These are phyloP conservation scores for Trichoderma lentiforme DNA, from an alignment of 2,329 filamentous ascomycete species.

Conservation along the genomic window DNA sequence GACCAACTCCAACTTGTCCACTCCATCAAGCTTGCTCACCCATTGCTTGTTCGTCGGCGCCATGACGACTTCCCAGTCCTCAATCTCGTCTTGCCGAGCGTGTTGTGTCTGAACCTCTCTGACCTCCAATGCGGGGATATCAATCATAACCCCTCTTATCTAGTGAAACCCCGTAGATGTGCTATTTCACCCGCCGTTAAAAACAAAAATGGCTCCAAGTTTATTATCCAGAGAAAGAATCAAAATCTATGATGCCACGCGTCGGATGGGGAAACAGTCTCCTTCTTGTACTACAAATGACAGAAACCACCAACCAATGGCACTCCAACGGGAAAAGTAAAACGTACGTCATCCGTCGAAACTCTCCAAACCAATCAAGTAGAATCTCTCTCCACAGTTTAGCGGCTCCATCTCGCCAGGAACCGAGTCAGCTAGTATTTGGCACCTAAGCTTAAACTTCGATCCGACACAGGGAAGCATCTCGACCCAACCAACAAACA, in stretches of 20 bases:
- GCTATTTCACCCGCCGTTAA: not conserved
- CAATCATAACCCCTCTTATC: not conserved
- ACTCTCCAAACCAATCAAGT: not conserved
- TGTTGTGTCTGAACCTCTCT: not conserved
- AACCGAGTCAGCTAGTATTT: not conserved
- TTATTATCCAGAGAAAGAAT: not conserved
- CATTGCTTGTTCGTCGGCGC: constrained; percentile 43
- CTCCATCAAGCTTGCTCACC: constrained; percentile 52
- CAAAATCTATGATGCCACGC: not conserved
- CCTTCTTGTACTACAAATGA: not conserved
- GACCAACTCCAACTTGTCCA: constrained; percentile 49
- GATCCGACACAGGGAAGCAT: not conserved
- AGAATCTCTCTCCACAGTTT: not conserved
- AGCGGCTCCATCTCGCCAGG: not conserved
- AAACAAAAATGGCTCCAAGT: not conserved
- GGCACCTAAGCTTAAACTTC: not conserved
- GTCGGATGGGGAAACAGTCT: not conserved
- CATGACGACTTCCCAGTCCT: not conserved
- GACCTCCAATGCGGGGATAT: not conserved
- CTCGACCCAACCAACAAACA: not conserved
- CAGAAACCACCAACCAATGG: not conserved
- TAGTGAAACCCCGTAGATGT: not conserved
- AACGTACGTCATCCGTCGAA: not conserved
- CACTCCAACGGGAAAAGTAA: not conserved
- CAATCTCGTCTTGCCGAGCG: not conserved